Conservation (phyloP, 768 basidiomycete species). For the Chalciporus pseudorubinellus region DNA sequence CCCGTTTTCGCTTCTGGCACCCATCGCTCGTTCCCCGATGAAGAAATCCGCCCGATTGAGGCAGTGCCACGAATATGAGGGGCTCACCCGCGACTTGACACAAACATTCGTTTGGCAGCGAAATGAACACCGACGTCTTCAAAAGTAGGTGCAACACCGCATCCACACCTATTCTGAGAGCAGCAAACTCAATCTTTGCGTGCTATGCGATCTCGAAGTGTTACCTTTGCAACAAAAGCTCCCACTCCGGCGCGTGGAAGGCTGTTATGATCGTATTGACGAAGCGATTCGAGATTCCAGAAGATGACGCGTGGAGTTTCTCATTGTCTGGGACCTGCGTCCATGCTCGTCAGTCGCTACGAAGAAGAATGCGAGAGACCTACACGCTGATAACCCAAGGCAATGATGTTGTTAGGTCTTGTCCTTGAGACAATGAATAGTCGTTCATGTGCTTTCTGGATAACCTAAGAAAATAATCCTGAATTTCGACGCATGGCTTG, state of each 20-base stretch:
- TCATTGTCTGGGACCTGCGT: slow-evolving; percentile 30
- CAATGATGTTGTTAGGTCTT: slow-evolving; percentile 56
- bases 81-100: slow-evolving; percentile 81
- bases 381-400: slow-evolving; percentile 62
- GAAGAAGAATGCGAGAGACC: slow-evolving; percentile 11
- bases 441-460: slow-evolving; percentile 58
- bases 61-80: slow-evolving; percentile 45
- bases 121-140: slow-evolving; percentile 69
- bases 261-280: slow-evolving; percentile 75
- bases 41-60: slow-evolving; percentile 13
- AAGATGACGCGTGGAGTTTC: slow-evolving; percentile 38
- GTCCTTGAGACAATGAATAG: slow-evolving; percentile 42
- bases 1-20: slow-evolving; percentile 25
- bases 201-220: neutral
- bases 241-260: slow-evolving; percentile 67
- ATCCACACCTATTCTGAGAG: slow-evolving; percentile 67
- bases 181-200: neutral
- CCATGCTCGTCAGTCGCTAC: neutral
- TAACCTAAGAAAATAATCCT: slow-evolving; percentile 40
- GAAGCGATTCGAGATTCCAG: slow-evolving; percentile 55
- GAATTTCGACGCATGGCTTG: neutral
- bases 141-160: slow-evolving; percentile 77
- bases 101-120: slow-evolving; percentile 79
- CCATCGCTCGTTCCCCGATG: neutral
- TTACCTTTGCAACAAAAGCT: slow-evolving; percentile 58